phyloP scores from a whole-genome alignment of 1,284 basidiomycete species.

The Leccinum solheimii region DNA sequence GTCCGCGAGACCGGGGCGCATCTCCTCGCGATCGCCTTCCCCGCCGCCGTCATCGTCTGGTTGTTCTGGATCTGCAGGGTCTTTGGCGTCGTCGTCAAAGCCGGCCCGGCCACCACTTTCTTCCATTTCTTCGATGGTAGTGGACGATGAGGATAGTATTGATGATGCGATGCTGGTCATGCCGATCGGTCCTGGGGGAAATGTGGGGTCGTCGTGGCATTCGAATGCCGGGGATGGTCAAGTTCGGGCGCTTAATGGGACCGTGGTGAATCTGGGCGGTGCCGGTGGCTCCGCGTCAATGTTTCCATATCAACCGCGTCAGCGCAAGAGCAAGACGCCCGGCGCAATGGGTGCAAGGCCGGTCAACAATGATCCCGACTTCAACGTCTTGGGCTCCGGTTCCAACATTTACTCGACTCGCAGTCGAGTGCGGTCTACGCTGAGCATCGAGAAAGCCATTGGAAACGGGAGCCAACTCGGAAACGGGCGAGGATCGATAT shows the following conservation, averaged over 20 bases:
- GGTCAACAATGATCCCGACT: constrained; percentile 27
- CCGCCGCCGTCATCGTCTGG: constrained; percentile 11
- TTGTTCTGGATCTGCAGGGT: constrained; percentile 21
- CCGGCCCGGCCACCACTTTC: constrained; percentile 12
- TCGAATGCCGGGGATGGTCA: constrained; percentile 12
- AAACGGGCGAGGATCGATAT: constrained; percentile 56
- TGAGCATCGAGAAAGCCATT: constrained; percentile 53
- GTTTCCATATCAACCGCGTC: constrained; percentile 42
- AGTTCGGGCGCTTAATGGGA: background rate
- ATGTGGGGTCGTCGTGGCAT: constrained; percentile 15
- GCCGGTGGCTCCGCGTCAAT: constrained; percentile 3
- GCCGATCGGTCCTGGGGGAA: constrained; percentile 56
- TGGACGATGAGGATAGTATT: constrained; percentile 66
- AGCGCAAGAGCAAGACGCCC: constrained; percentile 34
- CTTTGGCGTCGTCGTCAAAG: constrained; percentile 30
- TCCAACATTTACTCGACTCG: constrained; percentile 21
- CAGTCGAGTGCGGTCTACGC: constrained; percentile 53
- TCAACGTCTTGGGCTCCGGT: constrained; percentile 20
- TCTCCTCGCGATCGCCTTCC: constrained; percentile 28
- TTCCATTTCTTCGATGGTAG: constrained; percentile 19
- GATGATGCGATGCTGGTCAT: constrained; percentile 75
- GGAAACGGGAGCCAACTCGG: constrained; percentile 31
- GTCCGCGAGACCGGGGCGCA: constrained; percentile 1
- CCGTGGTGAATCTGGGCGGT: background rate
- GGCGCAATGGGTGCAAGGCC: constrained; percentile 30